These are phyloP conservation scores for Trichoderma sp. DNA, from an alignment of 2,329 filamentous ascomycete genomes.

Conservation along the genomic window DNA sequence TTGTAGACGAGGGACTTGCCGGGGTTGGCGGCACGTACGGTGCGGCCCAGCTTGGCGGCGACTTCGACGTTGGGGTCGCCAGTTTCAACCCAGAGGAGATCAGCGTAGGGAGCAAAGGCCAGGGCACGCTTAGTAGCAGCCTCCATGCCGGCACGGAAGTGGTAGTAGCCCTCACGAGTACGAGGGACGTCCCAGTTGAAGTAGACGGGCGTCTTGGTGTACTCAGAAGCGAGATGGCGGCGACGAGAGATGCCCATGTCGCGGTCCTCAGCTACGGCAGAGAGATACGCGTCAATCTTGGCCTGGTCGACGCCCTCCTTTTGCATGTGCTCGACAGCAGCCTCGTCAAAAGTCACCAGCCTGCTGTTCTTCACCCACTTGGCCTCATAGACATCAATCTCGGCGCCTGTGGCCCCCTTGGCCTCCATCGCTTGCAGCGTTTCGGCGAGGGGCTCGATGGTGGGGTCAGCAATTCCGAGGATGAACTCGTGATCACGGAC, in stretches of 20 bases:
- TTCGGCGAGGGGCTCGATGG: conserved; percentile 80
- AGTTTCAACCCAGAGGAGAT: conserved; percentile 96
- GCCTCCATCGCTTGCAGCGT: conserved; percentile 87
- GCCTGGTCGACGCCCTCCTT: conserved; percentile 60
- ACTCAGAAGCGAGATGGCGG: conserved; percentile 65
- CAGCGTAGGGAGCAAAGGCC: conserved; percentile 86
- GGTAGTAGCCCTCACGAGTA: conserved; percentile 91
- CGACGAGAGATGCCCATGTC: conserved; percentile 78
- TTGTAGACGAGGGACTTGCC: conserved; percentile 95
- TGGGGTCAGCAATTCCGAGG: conserved; percentile 72
- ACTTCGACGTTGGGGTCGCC: conserved; percentile 81
- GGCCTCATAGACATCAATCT: conserved; percentile 84
- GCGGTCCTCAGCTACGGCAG: conserved; percentile 58
- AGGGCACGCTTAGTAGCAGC: conserved; percentile 92
- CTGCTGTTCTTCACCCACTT: conserved; percentile 84
- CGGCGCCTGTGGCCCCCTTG: conserved; percentile 68
- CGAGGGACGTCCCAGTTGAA: conserved; percentile 92
- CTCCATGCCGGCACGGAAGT: conserved; percentile 78
- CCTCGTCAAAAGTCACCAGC: conserved; percentile 89
- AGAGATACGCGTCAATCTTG: conserved; percentile 66
- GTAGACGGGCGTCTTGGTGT: conserved; percentile 65
- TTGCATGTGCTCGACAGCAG: conserved; percentile 71
- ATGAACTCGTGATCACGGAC: conserved; percentile 97
- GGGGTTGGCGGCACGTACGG: conserved; percentile 68
- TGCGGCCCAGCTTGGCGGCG: conserved; percentile 68